Conservation (phyloP, 2,329 filamentous ascomycete genomes). For the Aspergillus luchuensis region DNA sequence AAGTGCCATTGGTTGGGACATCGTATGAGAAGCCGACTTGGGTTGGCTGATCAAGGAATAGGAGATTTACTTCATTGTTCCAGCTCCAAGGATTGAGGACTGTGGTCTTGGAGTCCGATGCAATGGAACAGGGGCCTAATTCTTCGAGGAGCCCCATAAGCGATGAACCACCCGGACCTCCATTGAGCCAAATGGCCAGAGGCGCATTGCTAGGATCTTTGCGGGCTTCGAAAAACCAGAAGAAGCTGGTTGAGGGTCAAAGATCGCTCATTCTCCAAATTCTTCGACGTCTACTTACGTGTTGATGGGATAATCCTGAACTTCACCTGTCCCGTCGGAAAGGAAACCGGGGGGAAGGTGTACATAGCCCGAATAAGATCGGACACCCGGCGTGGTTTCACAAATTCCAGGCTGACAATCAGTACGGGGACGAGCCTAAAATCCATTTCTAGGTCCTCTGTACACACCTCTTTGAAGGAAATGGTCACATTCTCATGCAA, state of each 20-base stretch:
- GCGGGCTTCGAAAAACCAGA: constrained; percentile 47
- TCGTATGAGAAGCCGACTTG: constrained; percentile 10
- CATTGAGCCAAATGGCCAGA: constrained; percentile 55
- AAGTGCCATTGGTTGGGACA: not conserved
- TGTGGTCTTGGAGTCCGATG: constrained; percentile 8
- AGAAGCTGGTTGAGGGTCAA: constrained; percentile 27
- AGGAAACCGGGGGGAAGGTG: not conserved
- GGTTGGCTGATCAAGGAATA: constrained; percentile 6
- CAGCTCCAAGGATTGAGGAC: constrained; percentile 5
- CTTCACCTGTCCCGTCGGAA: not conserved
- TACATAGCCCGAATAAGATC: constrained; percentile 5
- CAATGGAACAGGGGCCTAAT: constrained; percentile 46
- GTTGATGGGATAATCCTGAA: constrained; percentile 9
- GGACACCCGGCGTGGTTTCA: constrained; percentile 4
- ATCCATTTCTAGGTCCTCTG: not conserved
- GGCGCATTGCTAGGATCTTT: constrained; percentile 50
- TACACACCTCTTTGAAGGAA: constrained; percentile 4
- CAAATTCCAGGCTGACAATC: constrained; percentile 2
- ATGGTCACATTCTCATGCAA: constrained; percentile 1
- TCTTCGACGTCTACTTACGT: not conserved
- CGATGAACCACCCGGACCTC: constrained; percentile 55
- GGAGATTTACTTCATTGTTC: constrained; percentile 8
- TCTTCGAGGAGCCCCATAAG: constrained; percentile 58
- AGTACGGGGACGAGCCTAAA: too few relatives aligned
- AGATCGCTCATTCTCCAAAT: not conserved